These are phyloP conservation scores for Phytophthora chlamydospora DNA, from an alignment of 352 stramenopile species.

Conservation along the genomic window DNA sequence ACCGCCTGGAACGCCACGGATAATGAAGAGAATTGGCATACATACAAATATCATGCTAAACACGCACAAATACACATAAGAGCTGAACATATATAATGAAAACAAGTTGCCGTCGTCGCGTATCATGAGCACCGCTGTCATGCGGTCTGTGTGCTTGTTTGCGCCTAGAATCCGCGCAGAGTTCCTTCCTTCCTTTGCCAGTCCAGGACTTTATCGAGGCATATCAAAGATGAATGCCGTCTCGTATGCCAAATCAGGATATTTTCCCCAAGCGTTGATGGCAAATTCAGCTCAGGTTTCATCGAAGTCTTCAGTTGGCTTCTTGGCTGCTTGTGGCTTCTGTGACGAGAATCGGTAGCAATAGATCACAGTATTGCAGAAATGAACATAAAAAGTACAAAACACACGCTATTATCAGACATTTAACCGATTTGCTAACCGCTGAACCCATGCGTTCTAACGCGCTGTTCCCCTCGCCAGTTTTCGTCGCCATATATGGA, in stretches of 20 bases:
- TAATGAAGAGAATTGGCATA: too few species aligned
- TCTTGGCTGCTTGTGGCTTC: constrained; percentile 4
- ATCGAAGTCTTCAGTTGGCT: constrained; percentile 1
- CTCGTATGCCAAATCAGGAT: constrained; percentile 1
- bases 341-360: constrained; percentile 1
- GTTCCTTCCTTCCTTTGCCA: too few species aligned
- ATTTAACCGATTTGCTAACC: background rate
- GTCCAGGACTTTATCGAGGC: too few species aligned
- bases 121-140: too few species aligned
- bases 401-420: background rate
- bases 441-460: constrained; percentile 6
- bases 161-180: too few species aligned
- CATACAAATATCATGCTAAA: too few species aligned
- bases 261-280: background rate
- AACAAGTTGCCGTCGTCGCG: too few species aligned
- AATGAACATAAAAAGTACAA: constrained; percentile 2
- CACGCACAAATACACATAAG: too few species aligned
- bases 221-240: constrained; percentile 1
- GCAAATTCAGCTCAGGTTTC: constrained; percentile 3
- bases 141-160: too few species aligned
- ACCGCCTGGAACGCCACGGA: too few species aligned
- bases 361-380: too few species aligned
- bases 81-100: too few species aligned
- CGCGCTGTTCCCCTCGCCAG: background rate
- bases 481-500: background rate